Conservation (phyloP, 2,329 filamentous ascomycete genomes). For the Botrytis hyacinthi region DNA sequence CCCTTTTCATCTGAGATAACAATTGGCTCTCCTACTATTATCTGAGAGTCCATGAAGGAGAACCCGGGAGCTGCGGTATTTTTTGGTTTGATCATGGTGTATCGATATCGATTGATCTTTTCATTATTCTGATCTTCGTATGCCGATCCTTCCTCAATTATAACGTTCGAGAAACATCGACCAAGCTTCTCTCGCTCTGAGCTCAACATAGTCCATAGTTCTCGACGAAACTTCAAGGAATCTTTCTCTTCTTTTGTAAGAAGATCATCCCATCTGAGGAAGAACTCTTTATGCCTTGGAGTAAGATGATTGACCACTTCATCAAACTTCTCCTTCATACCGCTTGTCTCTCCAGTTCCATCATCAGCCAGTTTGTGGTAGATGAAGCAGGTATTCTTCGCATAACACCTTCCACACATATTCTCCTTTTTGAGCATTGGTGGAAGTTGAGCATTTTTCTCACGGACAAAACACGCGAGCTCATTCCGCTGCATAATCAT, state of each 20-base stretch:
- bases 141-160: constrained; percentile 75
- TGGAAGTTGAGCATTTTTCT: constrained; percentile 75
- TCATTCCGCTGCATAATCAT: constrained; percentile 97
- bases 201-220: constrained; percentile 96
- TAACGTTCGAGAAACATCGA: constrained; percentile 83
- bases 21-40: constrained; percentile 82
- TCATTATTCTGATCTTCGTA: constrained; percentile 66
- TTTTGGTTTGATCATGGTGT: constrained; percentile 73
- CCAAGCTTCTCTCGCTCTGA: constrained; percentile 82
- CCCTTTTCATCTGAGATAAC: constrained; percentile 96
- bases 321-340: constrained; percentile 77
- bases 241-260: constrained; percentile 94
- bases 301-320: constrained; percentile 78
- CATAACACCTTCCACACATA: constrained; percentile 84
- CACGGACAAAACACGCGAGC: constrained; percentile 78
- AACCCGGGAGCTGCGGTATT: constrained; percentile 55
- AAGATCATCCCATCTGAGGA: constrained; percentile 90
- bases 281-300: constrained; percentile 74
- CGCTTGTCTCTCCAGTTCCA: constrained; percentile 77
- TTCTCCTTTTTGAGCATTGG: constrained; percentile 81
- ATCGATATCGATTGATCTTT: constrained; percentile 89
- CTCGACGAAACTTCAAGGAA: constrained; percentile 78
- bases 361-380: constrained; percentile 90
- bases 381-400: constrained; percentile 84
- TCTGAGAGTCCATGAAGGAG: constrained; percentile 88